Conservation (phyloP, 192 early-diverging fungal species). For the Gonapodya sp. region DNA sequence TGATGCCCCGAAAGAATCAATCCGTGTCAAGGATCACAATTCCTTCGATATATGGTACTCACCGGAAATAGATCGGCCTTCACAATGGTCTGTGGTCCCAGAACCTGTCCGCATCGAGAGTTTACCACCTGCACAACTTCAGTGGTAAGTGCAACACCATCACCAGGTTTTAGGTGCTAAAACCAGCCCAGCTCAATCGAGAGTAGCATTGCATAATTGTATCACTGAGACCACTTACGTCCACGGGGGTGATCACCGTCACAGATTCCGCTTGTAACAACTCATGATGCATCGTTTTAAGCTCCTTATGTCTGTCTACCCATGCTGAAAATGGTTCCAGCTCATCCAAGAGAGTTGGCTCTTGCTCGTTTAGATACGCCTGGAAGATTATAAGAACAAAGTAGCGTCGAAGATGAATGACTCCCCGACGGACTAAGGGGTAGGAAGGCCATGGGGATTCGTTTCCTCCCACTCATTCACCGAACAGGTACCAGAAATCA, state of each 20-base stretch:
- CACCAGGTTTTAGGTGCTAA: conserved; percentile 30
- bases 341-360: conserved; percentile 15
- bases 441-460: too few relatives aligned
- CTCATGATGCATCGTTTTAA: conserved; percentile 36
- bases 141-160: conserved; percentile 45
- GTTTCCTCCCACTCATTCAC: too few relatives aligned
- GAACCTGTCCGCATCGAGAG: conserved; percentile 37
- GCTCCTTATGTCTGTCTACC: conserved; percentile 40
- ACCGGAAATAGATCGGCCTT: conserved; percentile 25
- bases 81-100: conserved; percentile 46
- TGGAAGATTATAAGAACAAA: conserved; percentile 50
- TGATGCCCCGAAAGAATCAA: too few relatives aligned
- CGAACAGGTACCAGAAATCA: too few relatives aligned
- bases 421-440: conserved; percentile 8
- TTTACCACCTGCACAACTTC: conserved; percentile 47
- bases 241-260: conserved; percentile 1
- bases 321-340: conserved; percentile 41
- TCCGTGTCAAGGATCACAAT: too few relatives aligned
- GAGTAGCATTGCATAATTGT: too few relatives aligned
- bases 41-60: conserved; percentile 10
- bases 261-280: conserved; percentile 19
- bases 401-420: conserved; percentile 30
- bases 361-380: conserved; percentile 36
- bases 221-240: too few relatives aligned
- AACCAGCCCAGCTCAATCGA: too few relatives aligned